Conservation (phyloP, 2,329 filamentous ascomycete genomes). For the Aureobasidium lini region DNA sequence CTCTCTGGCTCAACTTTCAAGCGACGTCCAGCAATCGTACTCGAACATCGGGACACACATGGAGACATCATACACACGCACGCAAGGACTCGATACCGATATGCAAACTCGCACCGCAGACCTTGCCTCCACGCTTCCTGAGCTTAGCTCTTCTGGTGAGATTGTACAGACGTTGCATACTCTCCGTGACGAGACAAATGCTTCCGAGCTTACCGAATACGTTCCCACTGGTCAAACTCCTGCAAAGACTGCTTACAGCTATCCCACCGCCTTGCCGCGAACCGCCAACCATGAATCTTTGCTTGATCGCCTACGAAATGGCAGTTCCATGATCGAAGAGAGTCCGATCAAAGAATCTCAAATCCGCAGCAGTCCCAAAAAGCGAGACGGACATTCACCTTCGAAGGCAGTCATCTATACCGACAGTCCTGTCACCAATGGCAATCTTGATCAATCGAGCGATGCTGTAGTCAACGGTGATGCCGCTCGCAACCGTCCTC, state of each 20-base stretch:
- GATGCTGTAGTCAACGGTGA: background rate
- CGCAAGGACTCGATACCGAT: constrained; percentile 61
- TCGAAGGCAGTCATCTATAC: constrained; percentile 28
- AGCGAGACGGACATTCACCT: constrained; percentile 21
- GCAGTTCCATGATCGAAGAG: constrained; percentile 17
- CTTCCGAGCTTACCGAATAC: constrained; percentile 67
- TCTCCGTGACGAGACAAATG: constrained; percentile 62
- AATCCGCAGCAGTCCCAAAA: constrained; percentile 22
- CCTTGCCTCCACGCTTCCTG: constrained; percentile 54
- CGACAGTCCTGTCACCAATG: constrained; percentile 24
- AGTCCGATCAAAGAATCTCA: constrained; percentile 18
- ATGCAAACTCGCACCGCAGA: constrained; percentile 54
- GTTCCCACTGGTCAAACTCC: constrained; percentile 79
- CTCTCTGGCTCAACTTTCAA: constrained; percentile 60
- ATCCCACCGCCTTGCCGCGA: constrained; percentile 67
- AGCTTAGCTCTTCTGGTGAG: constrained; percentile 46
- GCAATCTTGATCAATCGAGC: background rate
- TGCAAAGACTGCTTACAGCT: constrained; percentile 72
- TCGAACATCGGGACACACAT: constrained; percentile 63
- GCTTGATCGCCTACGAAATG: constrained; percentile 44
- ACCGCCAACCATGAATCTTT: constrained; percentile 58
- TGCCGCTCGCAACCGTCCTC: constrained; percentile 20
- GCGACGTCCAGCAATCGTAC: constrained; percentile 66
- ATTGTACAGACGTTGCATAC: constrained; percentile 63
- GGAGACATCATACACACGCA: constrained; percentile 58